Evolutionary conservation across 2,329 filamentous ascomycete species (phyloP), one percentile per base, ranked within the genome.

Genomic region (Monosporascus ibericus): DNA sequence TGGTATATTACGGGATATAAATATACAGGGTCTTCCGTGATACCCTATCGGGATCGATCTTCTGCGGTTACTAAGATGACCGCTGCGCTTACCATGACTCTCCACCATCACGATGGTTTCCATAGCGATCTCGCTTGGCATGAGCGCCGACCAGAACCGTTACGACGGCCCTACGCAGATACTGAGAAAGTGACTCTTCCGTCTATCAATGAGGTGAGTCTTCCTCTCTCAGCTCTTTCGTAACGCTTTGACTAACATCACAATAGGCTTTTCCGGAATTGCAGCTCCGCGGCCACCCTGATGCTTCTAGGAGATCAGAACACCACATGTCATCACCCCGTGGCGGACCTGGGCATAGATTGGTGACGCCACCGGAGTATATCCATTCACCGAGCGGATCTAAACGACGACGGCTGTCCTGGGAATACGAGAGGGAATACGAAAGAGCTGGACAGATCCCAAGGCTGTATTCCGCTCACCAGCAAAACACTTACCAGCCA

Each of bases 121-220:
- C 67, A 66, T 55, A 66, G 66, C 49, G 69, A 73, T 34, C 68
- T 68, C 36, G 59, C 65, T 18, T 77, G 72, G 74, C 69, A 72
- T 49, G 62, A 68, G 34, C 53, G 62, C 55, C 65, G 69, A 49
- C 60, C 67, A 34, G 71, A 72, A 30, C 68, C 66, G 36, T 63
- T 66, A 18, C 62, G 65, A 27, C 68, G 68, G 39, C 65, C 68
- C 47, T 68, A 68, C 51, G 60, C 61, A 18, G 73, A 77, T 50
- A 63, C 64, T n/a, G 69, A 72, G 55, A 65, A 66, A 53, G 63
- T 77, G 30, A 71, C 72, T 37, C 68, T 82, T 22, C 79, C 79
- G 20, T 76, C 79, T 1, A 79, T 82, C 48, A 71, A 75, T 58
- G 74, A 79, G 75, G 78, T 80, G 74, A 52, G 50, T 47, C 27